Conservation (phyloP, 495 filamentous ascomycete genomes). For the Letharia columbiana region DNA sequence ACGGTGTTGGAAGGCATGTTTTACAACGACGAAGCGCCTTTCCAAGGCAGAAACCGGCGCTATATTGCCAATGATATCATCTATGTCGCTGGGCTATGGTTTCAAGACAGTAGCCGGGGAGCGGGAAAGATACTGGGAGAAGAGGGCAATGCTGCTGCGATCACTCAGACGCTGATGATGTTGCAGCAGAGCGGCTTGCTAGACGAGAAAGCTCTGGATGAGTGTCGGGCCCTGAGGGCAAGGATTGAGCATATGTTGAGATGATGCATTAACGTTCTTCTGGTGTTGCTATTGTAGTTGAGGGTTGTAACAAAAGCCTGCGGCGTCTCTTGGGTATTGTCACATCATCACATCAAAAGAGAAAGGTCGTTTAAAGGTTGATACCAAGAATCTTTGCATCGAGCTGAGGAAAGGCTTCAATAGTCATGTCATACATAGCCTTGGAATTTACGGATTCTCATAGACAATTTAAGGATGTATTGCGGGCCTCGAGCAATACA, state of each 20-base stretch:
- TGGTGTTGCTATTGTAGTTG: slow-evolving; percentile 6
- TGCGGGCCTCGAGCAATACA: background rate
- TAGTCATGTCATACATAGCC: background rate
- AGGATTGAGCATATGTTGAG: slow-evolving; percentile 40
- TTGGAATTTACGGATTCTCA: background rate
- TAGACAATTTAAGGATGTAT: background rate
- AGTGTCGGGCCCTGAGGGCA: slow-evolving; percentile 35
- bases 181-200: slow-evolving; percentile 31
- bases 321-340: slow-evolving; percentile 17
- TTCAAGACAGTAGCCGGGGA: slow-evolving; percentile 47
- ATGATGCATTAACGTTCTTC: slow-evolving; percentile 25
- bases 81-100: slow-evolving; percentile 56
- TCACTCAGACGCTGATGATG: slow-evolving; percentile 40
- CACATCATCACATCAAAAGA: background rate
- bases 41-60: slow-evolving; percentile 55
- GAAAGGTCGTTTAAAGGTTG: background rate
- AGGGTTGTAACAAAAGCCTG: slow-evolving; percentile 13
- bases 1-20: slow-evolving; percentile 73
- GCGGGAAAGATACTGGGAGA: slow-evolving; percentile 47
- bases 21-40: slow-evolving; percentile 76
- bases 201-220: slow-evolving; percentile 20
- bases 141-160: slow-evolving; percentile 39
- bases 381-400: background rate
- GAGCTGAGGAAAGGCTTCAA: background rate
- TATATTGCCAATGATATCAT: slow-evolving; percentile 54